These are phyloP conservation scores for Aspergillus funiculosus DNA, from an alignment of 495 filamentous ascomycete genomes.

Conservation along the genomic window DNA sequence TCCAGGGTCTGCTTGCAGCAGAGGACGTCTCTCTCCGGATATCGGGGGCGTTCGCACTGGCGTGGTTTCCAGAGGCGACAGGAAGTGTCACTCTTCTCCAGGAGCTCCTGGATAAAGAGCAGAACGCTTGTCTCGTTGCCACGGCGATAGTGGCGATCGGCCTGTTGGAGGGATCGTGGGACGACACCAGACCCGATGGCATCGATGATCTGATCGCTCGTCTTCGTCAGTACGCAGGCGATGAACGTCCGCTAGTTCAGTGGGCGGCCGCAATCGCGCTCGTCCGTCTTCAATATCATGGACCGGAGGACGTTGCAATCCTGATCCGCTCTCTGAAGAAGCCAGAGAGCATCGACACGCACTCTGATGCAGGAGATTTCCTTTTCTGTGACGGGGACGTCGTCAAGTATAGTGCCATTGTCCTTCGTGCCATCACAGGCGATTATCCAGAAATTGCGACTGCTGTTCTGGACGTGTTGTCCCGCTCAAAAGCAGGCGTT, in stretches of 20 bases:
- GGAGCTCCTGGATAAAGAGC: not conserved
- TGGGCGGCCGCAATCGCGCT: conserved; percentile 1
- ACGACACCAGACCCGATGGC: not conserved
- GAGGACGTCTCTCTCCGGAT: not conserved
- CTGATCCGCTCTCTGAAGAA: not conserved
- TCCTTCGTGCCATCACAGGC: not conserved
- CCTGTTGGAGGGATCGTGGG: not conserved
- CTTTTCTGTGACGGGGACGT: not conserved
- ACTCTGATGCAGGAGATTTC: not conserved
- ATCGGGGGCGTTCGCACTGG: conserved; percentile 1
- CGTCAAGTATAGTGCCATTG: not conserved
- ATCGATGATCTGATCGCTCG: not conserved
- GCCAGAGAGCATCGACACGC: not conserved
- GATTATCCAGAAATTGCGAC: not conserved
- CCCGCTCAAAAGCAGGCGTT: not conserved
- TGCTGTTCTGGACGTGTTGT: not conserved
- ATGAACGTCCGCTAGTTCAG: not conserved
- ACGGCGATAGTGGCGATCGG: not conserved
- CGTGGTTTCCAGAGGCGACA: not conserved
- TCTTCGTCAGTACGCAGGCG: not conserved
- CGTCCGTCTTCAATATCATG: not conserved
- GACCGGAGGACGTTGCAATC: not conserved
- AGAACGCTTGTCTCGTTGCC: not conserved
- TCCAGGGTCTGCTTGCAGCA: not conserved
- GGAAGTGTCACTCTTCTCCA: not conserved